Evolutionary conservation across 306 rosid species (phyloP), one percentile per base, ranked within the genome.

Genomic region (Nissolia schottii): DNA sequence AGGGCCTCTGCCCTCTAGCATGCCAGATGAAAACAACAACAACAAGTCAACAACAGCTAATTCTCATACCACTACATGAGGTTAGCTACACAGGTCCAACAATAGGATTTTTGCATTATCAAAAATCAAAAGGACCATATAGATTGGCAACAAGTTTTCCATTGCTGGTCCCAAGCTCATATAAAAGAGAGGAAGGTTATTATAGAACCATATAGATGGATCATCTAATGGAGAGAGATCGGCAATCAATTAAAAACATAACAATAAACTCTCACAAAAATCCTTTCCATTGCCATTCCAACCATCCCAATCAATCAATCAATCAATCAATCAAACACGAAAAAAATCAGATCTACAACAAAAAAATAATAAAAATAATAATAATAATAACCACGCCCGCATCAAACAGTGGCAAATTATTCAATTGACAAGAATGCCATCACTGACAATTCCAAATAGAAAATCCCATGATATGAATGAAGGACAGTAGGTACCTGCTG

Each of bases 401-500:
- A 57, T 34, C 12, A 65, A 59, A 11, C 14, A 67, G 46, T 6
- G 20, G 35, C 27, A 54, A 37, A 40, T 15, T 3, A 43, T 66
- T 49, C 32, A 29, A 27, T 14, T 51, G 29, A 60, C 24, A 2
- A 45, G 32, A 64, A 61, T 40, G 29, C 32, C 62, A 61, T 65
- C 58, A 65, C 79, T 37, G 56, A 67, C 35, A 70, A 41, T 12
- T 1, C 13, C 49, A 14, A 4, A n/a, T 15, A 7, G 6, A n/a
- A 14, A 16, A n/a, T n/a, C n/a, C n/a, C n/a, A n/a, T n/a, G n/a
- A n/a, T n/a, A n/a, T n/a, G n/a, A 73, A 62, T 72, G 79, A 57
- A 41, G 46, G n/a, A 5, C 22, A 4, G 31, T 10, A 70, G 14
- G 37, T 57, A 87, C 97, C 98, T 93, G 98, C 41, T 93, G 91